phyloP scores from a whole-genome alignment of 768 basidiomycete genomes.

The Baorangia bicolor region DNA sequence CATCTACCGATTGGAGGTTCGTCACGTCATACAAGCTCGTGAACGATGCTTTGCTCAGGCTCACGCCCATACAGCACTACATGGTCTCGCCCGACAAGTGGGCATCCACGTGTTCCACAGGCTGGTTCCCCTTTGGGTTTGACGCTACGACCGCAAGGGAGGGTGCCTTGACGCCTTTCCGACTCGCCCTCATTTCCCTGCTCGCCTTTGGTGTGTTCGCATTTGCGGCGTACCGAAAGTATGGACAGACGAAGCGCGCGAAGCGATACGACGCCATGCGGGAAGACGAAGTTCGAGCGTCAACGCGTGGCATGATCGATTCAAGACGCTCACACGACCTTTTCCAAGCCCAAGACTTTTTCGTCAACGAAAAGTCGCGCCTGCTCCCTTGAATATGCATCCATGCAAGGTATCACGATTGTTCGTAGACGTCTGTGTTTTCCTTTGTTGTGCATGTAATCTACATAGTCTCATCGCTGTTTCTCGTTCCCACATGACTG shows the following conservation, averaged over 20 bases:
- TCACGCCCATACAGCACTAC: slow-evolving; percentile 30
- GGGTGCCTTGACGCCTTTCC: neutral
- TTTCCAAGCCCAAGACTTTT: neutral
- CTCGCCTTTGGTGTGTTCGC: slow-evolving; percentile 13
- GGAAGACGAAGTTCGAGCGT: slow-evolving; percentile 12
- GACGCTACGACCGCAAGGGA: slow-evolving; percentile 2
- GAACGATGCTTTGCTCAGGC: neutral
- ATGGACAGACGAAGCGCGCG: slow-evolving; percentile 7
- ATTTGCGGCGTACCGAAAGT: slow-evolving; percentile 14
- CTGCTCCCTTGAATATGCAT: slow-evolving; percentile 22
- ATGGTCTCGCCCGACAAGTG: slow-evolving; percentile 39
- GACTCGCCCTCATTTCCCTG: slow-evolving; percentile 5
- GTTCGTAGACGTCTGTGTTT: neutral
- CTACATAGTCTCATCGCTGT: neutral
- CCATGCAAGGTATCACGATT: neutral
- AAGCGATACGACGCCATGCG: neutral
- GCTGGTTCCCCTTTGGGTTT: slow-evolving; percentile 25
- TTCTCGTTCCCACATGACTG: slow-evolving; percentile 1
- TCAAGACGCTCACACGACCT: neutral
- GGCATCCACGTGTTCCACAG: slow-evolving; percentile 38
- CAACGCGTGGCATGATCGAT: neutral
- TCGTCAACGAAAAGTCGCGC: slow-evolving; percentile 26
- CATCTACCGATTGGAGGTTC: slow-evolving; percentile 77
- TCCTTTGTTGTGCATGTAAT: neutral
- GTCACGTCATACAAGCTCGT: slow-evolving; percentile 2